Evolutionary conservation across 192 early-diverging fungal genomes (phyloP), one percentile per base, ranked within the genome.

Genomic region (Coemansia sp.): DNA sequence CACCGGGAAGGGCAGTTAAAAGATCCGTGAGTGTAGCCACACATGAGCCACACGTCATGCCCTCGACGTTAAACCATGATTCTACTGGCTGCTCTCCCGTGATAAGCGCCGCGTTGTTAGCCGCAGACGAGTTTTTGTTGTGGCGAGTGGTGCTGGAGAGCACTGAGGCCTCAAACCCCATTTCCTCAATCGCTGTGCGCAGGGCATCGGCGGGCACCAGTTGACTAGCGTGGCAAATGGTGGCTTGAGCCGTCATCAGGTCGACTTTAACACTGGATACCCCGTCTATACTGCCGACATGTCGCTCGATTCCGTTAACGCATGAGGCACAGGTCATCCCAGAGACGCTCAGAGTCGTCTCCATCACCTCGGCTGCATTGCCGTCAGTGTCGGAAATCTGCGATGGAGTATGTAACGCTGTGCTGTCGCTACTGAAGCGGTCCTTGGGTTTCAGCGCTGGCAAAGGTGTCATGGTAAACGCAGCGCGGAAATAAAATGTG

Each of bases 11-110:
- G 6, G 51, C 69, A 9, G 73, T 67, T 23, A 97, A 67, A 5
- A 88, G 73, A n/a, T 83, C 85, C 72, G 95, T 93, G 33, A 99
- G 88, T 2, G 88, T 86, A 14, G 86, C 86, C 0, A 99, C 95
- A 71, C 96, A 99, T 0, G 90, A 87, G 3, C 94, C 89, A 76
- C 95, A 98, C 18, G 96, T 96, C 96, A 99, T 99, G 5, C 96
- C 96, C 35, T 83, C 84, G 9, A 98, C 83, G 20, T 43, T 72
- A 45, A 76, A 81, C 73, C 74, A 81, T 9, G 73, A 72, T 2
- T 76, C 74, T 3, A 72, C 70, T 31, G 78, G 73, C 23, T 39
- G 50, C 5, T 55, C 53, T 7, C 78, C 78, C 14, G 67, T 21
- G 46, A 72, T 64, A n/a, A 55, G 51, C 51, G 51, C 51, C 51